Conservation (phyloP, 2,329 filamentous ascomycete species). For the Alternaria ethzedia region DNA sequence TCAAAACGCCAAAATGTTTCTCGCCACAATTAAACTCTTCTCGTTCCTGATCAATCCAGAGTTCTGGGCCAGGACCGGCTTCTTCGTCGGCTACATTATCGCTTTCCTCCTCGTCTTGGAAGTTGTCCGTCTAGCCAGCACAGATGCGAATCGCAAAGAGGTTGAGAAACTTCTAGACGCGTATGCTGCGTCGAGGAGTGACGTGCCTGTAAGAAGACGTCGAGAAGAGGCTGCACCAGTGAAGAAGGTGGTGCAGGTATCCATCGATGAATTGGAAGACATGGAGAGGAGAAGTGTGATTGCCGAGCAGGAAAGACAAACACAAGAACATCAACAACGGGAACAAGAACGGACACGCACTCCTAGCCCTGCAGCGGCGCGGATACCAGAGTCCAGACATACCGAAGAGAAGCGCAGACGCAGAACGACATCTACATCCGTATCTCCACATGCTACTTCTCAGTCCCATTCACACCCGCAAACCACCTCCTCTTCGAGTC, state of each 20-base stretch:
- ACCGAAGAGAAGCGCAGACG: constrained; percentile 9
- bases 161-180: constrained; percentile 29
- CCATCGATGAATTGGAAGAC: constrained; percentile 6
- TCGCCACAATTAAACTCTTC: constrained; percentile 6
- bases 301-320: not conserved
- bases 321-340: not conserved
- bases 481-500: constrained; percentile 1
- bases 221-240: not conserved
- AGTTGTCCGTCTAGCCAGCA: constrained; percentile 25
- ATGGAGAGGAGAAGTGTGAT: constrained; percentile 5
- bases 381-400: constrained; percentile 1
- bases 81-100: constrained; percentile 30
- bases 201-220: not conserved
- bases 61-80: constrained; percentile 25
- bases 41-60: constrained; percentile 17
- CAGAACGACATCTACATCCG: not conserved
- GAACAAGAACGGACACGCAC: constrained; percentile 3
- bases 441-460: not conserved
- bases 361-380: constrained; percentile 10
- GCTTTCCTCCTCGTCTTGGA: constrained; percentile 32
- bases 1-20: not conserved
- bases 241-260: not conserved
- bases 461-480: constrained; percentile 2
- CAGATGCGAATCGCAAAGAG: constrained; percentile 32
- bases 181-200: constrained; percentile 19